Evolutionary conservation across 139 green algal genomes (phyloP).

Genomic region (Eudorina sp.): DNA sequence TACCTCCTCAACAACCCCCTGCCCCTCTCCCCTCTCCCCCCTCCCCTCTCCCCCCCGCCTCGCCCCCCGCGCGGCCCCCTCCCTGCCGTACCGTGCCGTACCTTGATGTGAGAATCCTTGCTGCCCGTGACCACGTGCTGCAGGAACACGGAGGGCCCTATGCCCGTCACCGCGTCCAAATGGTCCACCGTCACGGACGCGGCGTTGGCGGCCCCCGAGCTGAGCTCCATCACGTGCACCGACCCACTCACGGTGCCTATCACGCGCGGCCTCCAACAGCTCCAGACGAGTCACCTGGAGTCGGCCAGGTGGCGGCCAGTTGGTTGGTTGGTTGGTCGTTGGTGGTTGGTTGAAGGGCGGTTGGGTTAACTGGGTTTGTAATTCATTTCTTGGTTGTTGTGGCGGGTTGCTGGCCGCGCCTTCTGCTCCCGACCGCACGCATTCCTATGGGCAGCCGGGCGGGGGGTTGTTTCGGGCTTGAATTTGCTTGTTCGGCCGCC

Average conservation of each 20-base stretch:
- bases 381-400: too few species aligned
- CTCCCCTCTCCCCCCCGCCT: neutral
- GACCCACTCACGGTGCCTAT: slow-evolving; percentile 45
- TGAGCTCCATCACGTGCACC: slow-evolving; percentile 50
- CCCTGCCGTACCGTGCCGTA: too few species aligned
- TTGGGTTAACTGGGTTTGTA: too few species aligned
- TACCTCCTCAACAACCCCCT: neutral
- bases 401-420: too few species aligned
- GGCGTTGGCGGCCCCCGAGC: slow-evolving; percentile 30
- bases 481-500: too few species aligned
- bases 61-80: neutral
- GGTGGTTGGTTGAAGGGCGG: too few species aligned
- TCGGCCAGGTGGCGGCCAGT: too few species aligned
- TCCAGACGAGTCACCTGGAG: slow-evolving; percentile 46
- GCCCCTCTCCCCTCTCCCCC: too few species aligned
- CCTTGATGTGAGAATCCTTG: slow-evolving; percentile 57
- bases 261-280: slow-evolving; percentile 55
- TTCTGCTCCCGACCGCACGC: too few species aligned
- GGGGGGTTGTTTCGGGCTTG: too few species aligned
- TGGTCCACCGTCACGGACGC: slow-evolving; percentile 50
- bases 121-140: slow-evolving; percentile 58
- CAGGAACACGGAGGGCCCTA: slow-evolving; percentile 36
- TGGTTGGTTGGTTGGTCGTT: too few species aligned
- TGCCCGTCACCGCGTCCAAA: slow-evolving; percentile 49
- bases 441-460: too few species aligned